Evolutionary conservation across 257 asterid species (phyloP).

Genomic region (Jasminum sambac): DNA sequence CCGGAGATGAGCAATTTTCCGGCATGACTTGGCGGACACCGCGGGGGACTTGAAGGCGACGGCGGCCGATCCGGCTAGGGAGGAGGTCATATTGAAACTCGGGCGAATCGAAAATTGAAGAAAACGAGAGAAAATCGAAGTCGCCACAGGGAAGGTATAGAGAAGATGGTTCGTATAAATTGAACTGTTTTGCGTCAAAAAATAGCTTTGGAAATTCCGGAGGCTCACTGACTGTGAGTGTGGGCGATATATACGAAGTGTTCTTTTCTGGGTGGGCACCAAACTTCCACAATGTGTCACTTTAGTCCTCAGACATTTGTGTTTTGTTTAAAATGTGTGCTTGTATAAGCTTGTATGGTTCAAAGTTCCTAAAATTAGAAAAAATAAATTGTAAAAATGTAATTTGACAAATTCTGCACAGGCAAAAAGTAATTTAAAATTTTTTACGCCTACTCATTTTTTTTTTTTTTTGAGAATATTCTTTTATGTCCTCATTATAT

Average conservation of each 20-base stretch:
- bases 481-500: too few relatives aligned
- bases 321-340: too few relatives aligned
- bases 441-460: too few relatives aligned
- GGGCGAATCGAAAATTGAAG: conserved; percentile 1
- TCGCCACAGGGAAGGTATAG: conserved; percentile 31
- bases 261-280: background rate
- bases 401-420: too few relatives aligned
- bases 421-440: too few relatives aligned
- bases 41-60: conserved; percentile 40
- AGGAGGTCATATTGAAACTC: conserved; percentile 38
- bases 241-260: conserved; percentile 26
- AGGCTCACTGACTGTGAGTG: background rate
- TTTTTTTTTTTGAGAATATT: too few relatives aligned
- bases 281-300: background rate
- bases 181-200: background rate
- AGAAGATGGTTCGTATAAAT: background rate
- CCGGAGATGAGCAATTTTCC: conserved; percentile 34
- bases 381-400: too few relatives aligned
- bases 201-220: conserved; percentile 28
- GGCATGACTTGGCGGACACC: conserved; percentile 25
- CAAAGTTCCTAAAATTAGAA: too few relatives aligned
- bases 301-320: background rate
- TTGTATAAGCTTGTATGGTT: too few relatives aligned
- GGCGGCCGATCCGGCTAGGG: conserved; percentile 60
- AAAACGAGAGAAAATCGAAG: conserved; percentile 26